These are phyloP conservation scores for Boletus subparvulus DNA, from an alignment of 768 basidiomycete species.

Conservation along the genomic window DNA sequence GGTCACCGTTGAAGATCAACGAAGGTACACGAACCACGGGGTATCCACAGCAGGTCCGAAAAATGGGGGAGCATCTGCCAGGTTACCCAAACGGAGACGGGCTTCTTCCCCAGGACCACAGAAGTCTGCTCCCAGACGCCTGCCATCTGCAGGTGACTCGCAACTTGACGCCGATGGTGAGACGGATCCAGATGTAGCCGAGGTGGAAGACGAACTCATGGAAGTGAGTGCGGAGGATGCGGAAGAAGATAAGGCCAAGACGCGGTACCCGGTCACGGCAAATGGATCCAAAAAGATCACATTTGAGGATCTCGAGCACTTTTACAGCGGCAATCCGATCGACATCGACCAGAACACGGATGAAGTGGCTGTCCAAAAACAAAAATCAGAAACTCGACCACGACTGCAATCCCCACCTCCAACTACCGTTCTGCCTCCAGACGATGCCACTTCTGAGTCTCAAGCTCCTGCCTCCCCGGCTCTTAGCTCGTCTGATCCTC, in stretches of 20 bases:
- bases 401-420: constrained; percentile 1
- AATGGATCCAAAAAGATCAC: constrained; percentile 8
- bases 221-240: constrained; percentile 21
- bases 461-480: constrained; percentile 13
- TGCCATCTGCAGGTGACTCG: constrained; percentile 27
- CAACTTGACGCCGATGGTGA: constrained; percentile 35
- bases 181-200: constrained; percentile 37
- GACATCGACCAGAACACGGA: constrained; percentile 30
- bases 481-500: constrained; percentile 21
- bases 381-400: neutral
- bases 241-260: constrained; percentile 12
- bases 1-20: constrained; percentile 4
- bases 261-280: neutral
- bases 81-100: constrained; percentile 23
- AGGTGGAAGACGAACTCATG: constrained; percentile 37
- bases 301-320: constrained; percentile 33
- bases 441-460: neutral
- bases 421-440: neutral
- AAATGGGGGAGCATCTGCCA: neutral
- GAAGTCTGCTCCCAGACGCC: constrained; percentile 16
- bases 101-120: constrained; percentile 30
- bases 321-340: constrained; percentile 30
- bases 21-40: constrained; percentile 10
- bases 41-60: constrained; percentile 10
- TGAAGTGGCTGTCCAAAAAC: constrained; percentile 9